Evolutionary conservation across 192 early-diverging fungal genomes (phyloP).

Genomic region (Paraglomus brasilianum): DNA sequence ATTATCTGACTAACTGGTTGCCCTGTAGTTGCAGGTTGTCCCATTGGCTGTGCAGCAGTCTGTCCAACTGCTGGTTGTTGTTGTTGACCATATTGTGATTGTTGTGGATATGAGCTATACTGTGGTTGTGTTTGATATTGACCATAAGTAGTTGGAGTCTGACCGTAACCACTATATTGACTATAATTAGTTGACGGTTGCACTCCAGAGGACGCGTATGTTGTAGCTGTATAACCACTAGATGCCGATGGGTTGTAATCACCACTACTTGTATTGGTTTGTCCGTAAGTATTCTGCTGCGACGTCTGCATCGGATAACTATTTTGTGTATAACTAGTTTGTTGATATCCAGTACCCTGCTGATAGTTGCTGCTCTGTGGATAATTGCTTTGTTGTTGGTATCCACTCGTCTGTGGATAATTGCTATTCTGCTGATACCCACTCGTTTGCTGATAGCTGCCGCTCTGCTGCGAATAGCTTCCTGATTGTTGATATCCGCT

Average conservation of each 20-base stretch:
- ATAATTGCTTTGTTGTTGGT: neutral
- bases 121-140: conserved; percentile 24
- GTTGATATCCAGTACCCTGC: conserved; percentile 20
- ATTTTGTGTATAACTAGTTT: conserved; percentile 4
- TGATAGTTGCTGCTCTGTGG: neutral
- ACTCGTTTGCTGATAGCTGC: conserved; percentile 1
- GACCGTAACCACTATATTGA: conserved; percentile 20
- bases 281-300: conserved; percentile 25
- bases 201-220: conserved; percentile 1
- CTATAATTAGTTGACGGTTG: conserved; percentile 7
- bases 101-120: conserved; percentile 16
- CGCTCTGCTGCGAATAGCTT: conserved; percentile 2
- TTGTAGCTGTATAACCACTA: neutral
- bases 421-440: neutral
- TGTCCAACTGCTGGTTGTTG: neutral
- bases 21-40: neutral
- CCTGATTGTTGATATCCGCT: conserved; percentile 12
- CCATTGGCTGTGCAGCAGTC: neutral
- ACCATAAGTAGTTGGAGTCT: conserved; percentile 2
- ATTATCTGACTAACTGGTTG: conserved; percentile 4
- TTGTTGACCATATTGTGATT: conserved; percentile 18
- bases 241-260: neutral
- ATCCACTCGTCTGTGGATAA: conserved; percentile 11
- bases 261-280: neutral
- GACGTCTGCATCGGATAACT: neutral